Conservation (phyloP, 2,329 filamentous ascomycete species). For the Plenodomus biglobosus region DNA sequence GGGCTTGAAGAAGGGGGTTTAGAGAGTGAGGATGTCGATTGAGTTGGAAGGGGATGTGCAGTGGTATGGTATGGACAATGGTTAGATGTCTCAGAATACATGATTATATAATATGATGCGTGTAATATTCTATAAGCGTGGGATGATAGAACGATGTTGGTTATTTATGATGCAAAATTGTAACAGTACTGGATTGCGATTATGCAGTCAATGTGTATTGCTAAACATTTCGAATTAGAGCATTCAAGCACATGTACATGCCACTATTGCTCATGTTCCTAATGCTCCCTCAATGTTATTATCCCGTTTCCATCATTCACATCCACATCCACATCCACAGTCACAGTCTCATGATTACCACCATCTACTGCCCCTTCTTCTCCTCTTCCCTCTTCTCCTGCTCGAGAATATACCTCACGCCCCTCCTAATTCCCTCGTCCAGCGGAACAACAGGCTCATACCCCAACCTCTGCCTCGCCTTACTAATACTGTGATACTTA, state of each 20-base stretch:
- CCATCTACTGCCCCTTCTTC: slow-evolving; percentile 40
- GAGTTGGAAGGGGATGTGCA: neutral
- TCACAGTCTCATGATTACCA: no score
- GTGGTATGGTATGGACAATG: neutral
- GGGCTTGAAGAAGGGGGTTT: neutral
- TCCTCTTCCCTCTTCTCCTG: slow-evolving; percentile 32
- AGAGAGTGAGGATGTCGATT: neutral
- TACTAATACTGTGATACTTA: slow-evolving; percentile 74
- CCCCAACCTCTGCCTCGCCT: slow-evolving; percentile 70
- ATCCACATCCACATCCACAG: neutral
- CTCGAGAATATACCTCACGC: slow-evolving; percentile 47
- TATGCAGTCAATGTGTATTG: no score
- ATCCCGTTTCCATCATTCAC: neutral
- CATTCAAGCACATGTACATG: no score
- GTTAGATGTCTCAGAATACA: no score
- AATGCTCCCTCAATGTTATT: no score
- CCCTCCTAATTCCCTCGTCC: slow-evolving; percentile 61
- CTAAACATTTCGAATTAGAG: no score
- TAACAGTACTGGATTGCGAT: no score
- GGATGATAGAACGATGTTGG: no score
- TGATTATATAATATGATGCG: neutral
- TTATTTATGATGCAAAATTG: no score
- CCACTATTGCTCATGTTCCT: no score
- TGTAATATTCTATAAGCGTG: no score
- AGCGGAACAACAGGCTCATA: slow-evolving; percentile 69